Evolutionary conservation across 352 stramenopile genomes (phyloP).

Genomic region (Pythium periplocum): DNA sequence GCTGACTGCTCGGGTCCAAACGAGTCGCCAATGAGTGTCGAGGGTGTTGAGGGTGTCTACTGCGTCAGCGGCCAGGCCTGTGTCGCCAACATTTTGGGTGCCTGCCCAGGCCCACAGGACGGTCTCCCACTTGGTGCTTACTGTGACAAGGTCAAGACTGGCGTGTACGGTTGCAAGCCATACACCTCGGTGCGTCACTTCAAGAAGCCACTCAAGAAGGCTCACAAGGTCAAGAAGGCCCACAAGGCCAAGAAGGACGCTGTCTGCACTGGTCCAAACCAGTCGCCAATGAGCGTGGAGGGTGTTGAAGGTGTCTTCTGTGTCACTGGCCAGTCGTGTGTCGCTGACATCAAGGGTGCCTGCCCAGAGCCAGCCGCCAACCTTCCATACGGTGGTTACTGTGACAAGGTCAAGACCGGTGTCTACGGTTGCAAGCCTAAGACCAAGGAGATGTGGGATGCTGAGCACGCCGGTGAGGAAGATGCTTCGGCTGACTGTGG

Average conservation of each 20-base stretch:
- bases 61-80: constrained; percentile 11
- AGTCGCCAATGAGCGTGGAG: too few species aligned
- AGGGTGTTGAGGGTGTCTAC: constrained; percentile 15
- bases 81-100: background rate
- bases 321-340: constrained; percentile 2
- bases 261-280: background rate
- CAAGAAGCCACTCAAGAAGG: constrained; percentile 2
- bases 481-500: background rate
- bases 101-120: background rate
- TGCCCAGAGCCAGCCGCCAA: too few species aligned
- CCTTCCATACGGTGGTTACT: too few species aligned
- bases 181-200: constrained; percentile 1
- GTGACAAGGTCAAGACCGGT: background rate
- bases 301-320: background rate
- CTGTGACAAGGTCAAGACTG: constrained; percentile 4
- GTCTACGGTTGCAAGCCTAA: background rate
- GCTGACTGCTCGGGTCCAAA: background rate
- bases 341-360: background rate
- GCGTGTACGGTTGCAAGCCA: constrained; percentile 3
- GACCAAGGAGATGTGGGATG: background rate
- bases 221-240: too few species aligned
- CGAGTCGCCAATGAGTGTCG: constrained; percentile 7
- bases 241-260: too few species aligned
- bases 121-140: constrained; percentile 1
- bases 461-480: background rate